phyloP scores from a whole-genome alignment of 1,284 basidiomycete species.

The Ustilago loliicola region DNA sequence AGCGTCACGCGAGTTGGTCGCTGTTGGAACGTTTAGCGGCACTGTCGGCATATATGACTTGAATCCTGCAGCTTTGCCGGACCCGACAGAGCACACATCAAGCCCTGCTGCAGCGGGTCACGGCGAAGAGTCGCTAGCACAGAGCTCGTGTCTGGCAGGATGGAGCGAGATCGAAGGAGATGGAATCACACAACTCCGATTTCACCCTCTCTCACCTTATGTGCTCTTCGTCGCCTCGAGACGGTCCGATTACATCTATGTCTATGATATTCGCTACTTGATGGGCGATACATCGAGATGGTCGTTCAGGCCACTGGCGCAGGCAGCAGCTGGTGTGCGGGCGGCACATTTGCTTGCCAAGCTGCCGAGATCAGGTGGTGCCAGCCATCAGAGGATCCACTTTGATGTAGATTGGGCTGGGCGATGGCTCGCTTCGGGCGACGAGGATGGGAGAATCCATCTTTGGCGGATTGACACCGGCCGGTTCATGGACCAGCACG shows the following conservation, averaged over 20 bases:
- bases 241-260: slow-evolving; percentile 46
- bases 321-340: slow-evolving; percentile 25
- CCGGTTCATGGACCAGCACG: slow-evolving; percentile 26
- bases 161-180: slow-evolving; percentile 59
- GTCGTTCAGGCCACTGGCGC: slow-evolving; percentile 38
- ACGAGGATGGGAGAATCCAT: slow-evolving; percentile 35
- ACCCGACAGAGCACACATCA: slow-evolving; percentile 36
- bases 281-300: slow-evolving; percentile 38
- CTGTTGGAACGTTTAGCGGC: slow-evolving; percentile 56
- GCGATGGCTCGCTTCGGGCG: slow-evolving; percentile 52
- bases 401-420: slow-evolving; percentile 62
- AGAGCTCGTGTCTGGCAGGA: slow-evolving; percentile 47
- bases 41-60: slow-evolving; percentile 56
- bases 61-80: slow-evolving; percentile 18
- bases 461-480: slow-evolving; percentile 51
- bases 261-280: slow-evolving; percentile 56
- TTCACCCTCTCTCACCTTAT: slow-evolving; percentile 55
- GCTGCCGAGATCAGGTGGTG: slow-evolving; percentile 20
- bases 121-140: slow-evolving; percentile 18
- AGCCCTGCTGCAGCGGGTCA: background rate
- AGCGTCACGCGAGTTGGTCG: slow-evolving; percentile 48
- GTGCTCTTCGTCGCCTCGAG: slow-evolving; percentile 58
- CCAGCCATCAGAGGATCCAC: slow-evolving; percentile 51
- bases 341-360: slow-evolving; percentile 47
- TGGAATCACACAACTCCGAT: slow-evolving; percentile 57